Conservation (phyloP, 495 filamentous ascomycete species). For the Podospora pseudoanserina region DNA sequence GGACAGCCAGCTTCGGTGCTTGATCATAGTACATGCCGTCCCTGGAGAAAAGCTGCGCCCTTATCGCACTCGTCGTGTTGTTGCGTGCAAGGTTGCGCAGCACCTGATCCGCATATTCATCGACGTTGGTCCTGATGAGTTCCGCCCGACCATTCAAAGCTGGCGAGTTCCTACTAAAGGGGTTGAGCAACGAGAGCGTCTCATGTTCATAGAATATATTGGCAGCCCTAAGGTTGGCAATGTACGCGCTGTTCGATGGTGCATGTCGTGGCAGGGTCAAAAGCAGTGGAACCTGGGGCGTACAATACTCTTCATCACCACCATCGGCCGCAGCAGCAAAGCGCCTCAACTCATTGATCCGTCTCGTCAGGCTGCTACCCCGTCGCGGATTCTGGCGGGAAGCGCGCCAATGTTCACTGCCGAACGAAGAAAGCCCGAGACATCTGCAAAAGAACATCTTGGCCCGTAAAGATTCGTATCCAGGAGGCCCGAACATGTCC, state of each 20-base stretch:
- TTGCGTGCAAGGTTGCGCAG: not conserved
- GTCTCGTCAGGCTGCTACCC: not conserved
- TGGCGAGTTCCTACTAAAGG: not conserved
- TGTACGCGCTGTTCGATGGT: not conserved
- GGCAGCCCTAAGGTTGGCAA: not conserved
- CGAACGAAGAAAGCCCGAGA: not conserved
- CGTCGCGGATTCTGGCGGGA: not conserved
- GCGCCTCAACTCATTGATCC: not conserved
- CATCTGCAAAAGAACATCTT: not conserved
- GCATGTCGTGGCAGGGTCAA: not conserved
- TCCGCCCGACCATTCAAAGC: not conserved
- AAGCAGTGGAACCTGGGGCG: not conserved
- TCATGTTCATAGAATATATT: not conserved
- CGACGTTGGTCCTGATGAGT: not conserved
- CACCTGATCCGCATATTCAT: not conserved
- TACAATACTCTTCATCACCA: not conserved
- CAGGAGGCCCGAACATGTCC: constrained; percentile 5
- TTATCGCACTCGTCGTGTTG: not conserved
- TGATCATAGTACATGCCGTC: not conserved
- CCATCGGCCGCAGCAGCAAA: not conserved
- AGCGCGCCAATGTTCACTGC: not conserved
- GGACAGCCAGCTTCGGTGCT: not conserved
- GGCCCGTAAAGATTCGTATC: not conserved
- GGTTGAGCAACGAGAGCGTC: not conserved
- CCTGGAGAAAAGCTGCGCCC: not conserved